Evolutionary conservation across 2,329 filamentous ascomycete genomes (phyloP), one percentile per base, ranked within the genome.

Genomic region (Cytospora leucostoma): DNA sequence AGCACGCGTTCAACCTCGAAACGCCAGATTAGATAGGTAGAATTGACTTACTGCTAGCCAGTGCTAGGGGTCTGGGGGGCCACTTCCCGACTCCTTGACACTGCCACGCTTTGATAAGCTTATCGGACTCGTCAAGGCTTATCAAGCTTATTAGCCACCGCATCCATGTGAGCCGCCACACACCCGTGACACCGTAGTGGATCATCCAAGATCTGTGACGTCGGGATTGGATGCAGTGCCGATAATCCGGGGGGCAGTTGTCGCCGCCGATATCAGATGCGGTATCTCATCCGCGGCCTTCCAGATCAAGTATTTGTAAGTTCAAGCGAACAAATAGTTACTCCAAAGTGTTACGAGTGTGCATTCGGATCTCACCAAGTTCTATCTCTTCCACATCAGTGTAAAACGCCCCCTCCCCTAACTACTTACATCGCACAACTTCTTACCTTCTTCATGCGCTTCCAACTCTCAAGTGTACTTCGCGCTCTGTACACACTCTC

Each of bases 401-500:
- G 17, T 32, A 6, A 37, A 33, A 17, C 8, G 27, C 27, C 27
- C 27, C 27, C 27, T 27, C 27, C 27, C 27, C 27, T 27, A 27
- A 27, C 27, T 27, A 27, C 17, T n/a, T n/a, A 19, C 2, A 44
- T 12, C 40, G 35, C 17, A 7, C n/a, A 27, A 13, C 38, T 5
- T 4, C 27, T 35, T 15, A 54, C 33, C 34, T 38, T 53, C 63
- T 59, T 57, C 71, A 86, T 86, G 82, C 80, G 80, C 71, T 78
- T 84, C 69, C 79, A 76, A 57, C 73, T 82, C 61, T 76, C 81
- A 61, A 79, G 75, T 59, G 70, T 86, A 64, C 69, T 82, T 66
- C 75, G 76, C 66, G 73, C 77, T 34, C 72, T 81, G 67, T 80
- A 77, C 70, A 77, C 78, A 5, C 71, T 85, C 65, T 81, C 80